Evolutionary conservation across 768 basidiomycete genomes (phyloP).

Genomic region (Psilocybe cyanescens): DNA sequence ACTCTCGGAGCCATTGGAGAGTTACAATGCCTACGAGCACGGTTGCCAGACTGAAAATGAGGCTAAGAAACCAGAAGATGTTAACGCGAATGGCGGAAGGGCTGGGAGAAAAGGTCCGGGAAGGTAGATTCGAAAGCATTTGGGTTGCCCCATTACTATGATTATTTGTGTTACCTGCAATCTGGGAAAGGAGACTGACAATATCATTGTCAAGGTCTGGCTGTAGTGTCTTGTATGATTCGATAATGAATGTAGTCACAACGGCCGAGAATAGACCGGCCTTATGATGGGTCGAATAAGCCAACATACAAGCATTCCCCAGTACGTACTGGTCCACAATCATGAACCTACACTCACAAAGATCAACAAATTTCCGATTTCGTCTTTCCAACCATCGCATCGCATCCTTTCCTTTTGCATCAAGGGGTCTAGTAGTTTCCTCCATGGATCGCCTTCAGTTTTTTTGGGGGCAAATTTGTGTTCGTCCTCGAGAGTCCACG

Average conservation of each 20-base stretch:
- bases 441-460: conserved; percentile 1
- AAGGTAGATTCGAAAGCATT: background rate
- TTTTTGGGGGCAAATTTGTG: background rate
- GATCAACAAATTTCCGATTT: conserved; percentile 3
- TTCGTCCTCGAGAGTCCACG: background rate
- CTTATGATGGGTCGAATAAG: background rate
- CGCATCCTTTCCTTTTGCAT: background rate
- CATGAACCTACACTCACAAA: conserved; percentile 3
- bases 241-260: background rate
- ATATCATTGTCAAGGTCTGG: conserved; percentile 1
- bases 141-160: background rate
- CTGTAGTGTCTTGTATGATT: background rate
- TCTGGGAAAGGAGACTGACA: background rate
- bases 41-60: background rate
- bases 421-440: background rate
- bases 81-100: conserved; percentile 16
- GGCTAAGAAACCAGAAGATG: conserved; percentile 4
- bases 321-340: background rate
- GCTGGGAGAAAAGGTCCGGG: background rate
- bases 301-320: background rate
- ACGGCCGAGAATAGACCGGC: conserved; percentile 5
- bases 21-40: background rate
- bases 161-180: background rate
- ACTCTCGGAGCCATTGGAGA: conserved; percentile 26
- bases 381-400: conserved; percentile 7